Evolutionary conservation across 2,329 filamentous ascomycete species (phyloP).

Genomic region (Fusarium goolgardi): DNA sequence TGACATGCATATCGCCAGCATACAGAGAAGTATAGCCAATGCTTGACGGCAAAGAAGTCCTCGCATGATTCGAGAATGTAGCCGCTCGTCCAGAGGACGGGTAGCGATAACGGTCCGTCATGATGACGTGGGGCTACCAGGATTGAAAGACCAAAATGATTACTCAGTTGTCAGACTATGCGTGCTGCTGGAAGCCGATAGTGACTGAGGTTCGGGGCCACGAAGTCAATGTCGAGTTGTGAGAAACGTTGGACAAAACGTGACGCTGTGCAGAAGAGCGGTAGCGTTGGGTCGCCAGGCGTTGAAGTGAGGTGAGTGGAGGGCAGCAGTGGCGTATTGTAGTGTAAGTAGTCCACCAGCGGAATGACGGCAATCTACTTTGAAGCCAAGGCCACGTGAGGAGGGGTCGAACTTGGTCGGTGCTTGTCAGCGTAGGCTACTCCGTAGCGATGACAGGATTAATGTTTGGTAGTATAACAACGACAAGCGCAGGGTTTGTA

Average conservation of each 20-base stretch:
- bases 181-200: constrained; percentile 17
- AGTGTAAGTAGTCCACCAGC: constrained; percentile 24
- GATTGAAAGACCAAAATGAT: constrained; percentile 12
- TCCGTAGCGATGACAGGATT: constrained; percentile 23
- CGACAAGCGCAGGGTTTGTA: constrained; percentile 16
- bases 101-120: constrained; percentile 62
- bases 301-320: constrained; percentile 35
- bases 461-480: constrained; percentile 13
- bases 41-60: constrained; percentile 64
- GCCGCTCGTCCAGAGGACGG: constrained; percentile 58
- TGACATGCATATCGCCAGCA: constrained; percentile 65
- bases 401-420: constrained; percentile 43
- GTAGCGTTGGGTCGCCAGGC: constrained; percentile 26
- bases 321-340: constrained; percentile 25
- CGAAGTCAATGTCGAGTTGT: constrained; percentile 18
- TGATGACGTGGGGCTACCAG: constrained; percentile 48
- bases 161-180: constrained; percentile 21
- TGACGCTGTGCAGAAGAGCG: constrained; percentile 31
- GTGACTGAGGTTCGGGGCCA: constrained; percentile 9
- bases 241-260: constrained; percentile 36
- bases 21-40: constrained; percentile 63
- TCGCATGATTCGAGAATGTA: constrained; percentile 61
- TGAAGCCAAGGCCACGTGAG: constrained; percentile 45
- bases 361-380: constrained; percentile 41
- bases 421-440: constrained; percentile 38